A percentile compares a stretch with the other conserved stretches of the same genome.
These are phyloP conservation scores for Asterophora parasitica DNA, from an alignment of 768 basidiomycete species.

Conservation along the genomic window DNA sequence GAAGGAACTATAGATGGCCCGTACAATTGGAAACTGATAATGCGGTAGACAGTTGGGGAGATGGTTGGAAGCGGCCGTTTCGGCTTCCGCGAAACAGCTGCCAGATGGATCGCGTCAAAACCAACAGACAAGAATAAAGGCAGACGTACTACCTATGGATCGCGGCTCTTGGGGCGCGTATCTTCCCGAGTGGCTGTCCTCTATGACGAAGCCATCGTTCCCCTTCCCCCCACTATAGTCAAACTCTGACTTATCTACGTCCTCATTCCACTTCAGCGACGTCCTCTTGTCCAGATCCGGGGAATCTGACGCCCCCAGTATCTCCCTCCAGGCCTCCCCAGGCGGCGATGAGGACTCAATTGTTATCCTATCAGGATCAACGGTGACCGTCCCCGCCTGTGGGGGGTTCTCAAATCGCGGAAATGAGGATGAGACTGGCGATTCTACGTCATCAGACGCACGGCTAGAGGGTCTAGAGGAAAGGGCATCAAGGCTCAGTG, in stretches of 20 bases:
- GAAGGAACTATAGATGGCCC: slow-evolving; percentile 10
- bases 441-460: slow-evolving; percentile 15
- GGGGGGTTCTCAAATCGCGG: slow-evolving; percentile 29
- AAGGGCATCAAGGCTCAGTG: slow-evolving; percentile 6
- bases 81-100: slow-evolving; percentile 14
- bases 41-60: slow-evolving; percentile 41
- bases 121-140: neutral
- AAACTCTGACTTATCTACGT: slow-evolving; percentile 13
- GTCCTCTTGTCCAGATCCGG: slow-evolving; percentile 7
- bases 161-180: neutral
- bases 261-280: slow-evolving; percentile 12
- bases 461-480: slow-evolving; percentile 10
- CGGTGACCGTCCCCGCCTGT: slow-evolving; percentile 4
- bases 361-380: slow-evolving; percentile 11
- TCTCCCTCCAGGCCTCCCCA: slow-evolving; percentile 13
- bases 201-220: slow-evolving; percentile 3
- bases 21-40: slow-evolving; percentile 55
- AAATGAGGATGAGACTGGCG: slow-evolving; percentile 27
- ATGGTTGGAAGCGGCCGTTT: slow-evolving; percentile 29
- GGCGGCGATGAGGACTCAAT: neutral
- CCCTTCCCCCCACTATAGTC: slow-evolving; percentile 5
- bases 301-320: slow-evolving; percentile 2
- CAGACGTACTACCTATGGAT: slow-evolving; percentile 5
- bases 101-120: neutral
- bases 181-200: slow-evolving; percentile 4